A percentile compares a stretch with the other conserved stretches of the same genome.
These are phyloP conservation scores for Dendrobium catenatum DNA, from an alignment of 106 monocot species.

Conservation along the genomic window DNA sequence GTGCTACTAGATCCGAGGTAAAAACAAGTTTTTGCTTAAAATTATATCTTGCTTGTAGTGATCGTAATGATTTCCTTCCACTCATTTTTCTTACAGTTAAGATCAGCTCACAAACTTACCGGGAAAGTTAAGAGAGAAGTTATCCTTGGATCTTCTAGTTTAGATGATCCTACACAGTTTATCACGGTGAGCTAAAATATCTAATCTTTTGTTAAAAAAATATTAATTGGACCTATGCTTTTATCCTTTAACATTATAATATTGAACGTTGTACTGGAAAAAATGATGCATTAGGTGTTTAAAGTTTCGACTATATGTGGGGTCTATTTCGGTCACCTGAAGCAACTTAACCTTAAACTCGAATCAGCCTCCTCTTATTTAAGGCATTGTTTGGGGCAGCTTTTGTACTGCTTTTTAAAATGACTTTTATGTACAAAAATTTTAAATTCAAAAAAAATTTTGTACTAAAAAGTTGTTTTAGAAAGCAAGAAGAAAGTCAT, in stretches of 20 bases:
- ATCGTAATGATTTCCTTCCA: neutral
- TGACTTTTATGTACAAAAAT: no score
- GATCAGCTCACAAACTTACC: conserved; percentile 33
- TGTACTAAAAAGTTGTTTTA: no score
- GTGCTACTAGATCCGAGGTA: conserved; percentile 51
- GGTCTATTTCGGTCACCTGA: no score
- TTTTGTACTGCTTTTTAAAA: no score
- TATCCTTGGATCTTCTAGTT: conserved; percentile 39
- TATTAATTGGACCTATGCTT: neutral
- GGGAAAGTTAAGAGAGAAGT: conserved; percentile 45
- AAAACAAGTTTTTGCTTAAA: neutral
- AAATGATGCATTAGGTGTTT: neutral
- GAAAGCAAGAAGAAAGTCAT: no score
- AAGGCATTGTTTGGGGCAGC: no score
- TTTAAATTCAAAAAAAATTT: no score
- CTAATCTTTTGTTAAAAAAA: neutral
- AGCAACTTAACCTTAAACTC: no score
- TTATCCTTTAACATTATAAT: neutral
- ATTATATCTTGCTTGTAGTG: neutral
- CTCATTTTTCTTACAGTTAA: conserved; percentile 6
- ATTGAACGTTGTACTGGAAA: neutral
- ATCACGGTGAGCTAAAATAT: conserved; percentile 24
- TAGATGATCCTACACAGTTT: conserved; percentile 44
- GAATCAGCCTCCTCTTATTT: no score
- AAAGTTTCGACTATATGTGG: no score